Conservation (phyloP, 2,329 filamentous ascomycete genomes). For the Lasiodiplodia theobromae region DNA sequence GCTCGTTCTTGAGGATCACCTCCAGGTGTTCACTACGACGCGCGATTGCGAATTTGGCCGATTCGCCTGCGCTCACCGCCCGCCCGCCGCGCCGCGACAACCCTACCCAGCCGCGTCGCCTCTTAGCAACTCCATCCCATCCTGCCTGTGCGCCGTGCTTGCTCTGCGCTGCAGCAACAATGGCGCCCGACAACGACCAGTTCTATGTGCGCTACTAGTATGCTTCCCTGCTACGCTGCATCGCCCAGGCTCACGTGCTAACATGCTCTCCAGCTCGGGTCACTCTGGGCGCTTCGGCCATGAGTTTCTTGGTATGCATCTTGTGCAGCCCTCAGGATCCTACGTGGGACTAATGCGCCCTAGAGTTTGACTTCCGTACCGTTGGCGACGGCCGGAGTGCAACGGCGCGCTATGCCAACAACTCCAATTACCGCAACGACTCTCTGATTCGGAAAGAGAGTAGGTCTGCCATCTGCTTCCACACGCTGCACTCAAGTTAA, state of each 20-base stretch:
- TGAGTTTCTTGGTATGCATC: conserved; percentile 82
- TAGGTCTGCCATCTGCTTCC: conserved; percentile 56
- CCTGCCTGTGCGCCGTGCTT: conserved; percentile 36
- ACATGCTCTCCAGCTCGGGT: conserved; percentile 73
- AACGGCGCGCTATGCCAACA: conserved; percentile 96
- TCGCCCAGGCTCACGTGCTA: conserved; percentile 42
- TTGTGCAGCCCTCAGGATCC: conserved; percentile 31
- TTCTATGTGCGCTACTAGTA: conserved; percentile 99
- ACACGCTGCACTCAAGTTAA: background rate
- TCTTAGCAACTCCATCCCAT: conserved; percentile 23
- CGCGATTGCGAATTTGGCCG: conserved; percentile 29
- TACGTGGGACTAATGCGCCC: background rate
- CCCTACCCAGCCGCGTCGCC: conserved; percentile 28
- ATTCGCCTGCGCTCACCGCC: conserved; percentile 29
- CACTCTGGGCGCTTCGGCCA: conserved; percentile 97
- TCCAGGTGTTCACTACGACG: conserved; percentile 30
- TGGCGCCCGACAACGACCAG: conserved; percentile 75
- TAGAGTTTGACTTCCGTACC: conserved; percentile 96
- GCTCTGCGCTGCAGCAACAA: conserved; percentile 43
- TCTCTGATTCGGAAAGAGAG: conserved; percentile 99
- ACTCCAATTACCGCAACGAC: conserved; percentile 99
- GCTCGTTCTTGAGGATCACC: conserved; percentile 30
- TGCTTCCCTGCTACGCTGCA: conserved; percentile 49
- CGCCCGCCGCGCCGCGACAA: conserved; percentile 22
- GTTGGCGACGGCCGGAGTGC: conserved; percentile 93